These are phyloP conservation scores for Kalanchoe fedtschenkoi DNA, from an alignment of 164 flowering plant genomes.

Conservation along the genomic window DNA sequence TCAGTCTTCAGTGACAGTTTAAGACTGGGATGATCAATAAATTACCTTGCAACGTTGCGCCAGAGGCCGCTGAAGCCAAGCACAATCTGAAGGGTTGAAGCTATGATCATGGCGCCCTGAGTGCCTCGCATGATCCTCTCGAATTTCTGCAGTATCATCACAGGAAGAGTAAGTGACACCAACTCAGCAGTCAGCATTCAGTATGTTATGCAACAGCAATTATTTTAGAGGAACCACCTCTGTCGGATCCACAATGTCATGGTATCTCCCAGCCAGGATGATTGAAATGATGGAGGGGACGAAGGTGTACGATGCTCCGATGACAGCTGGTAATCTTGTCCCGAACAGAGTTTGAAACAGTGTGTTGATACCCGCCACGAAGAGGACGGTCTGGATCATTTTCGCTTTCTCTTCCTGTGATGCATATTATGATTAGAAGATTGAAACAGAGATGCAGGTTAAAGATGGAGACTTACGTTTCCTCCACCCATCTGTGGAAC, in stretches of 20 bases:
- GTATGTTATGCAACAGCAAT: neutral
- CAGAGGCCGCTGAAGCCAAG: slow-evolving; percentile 94
- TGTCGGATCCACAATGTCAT: slow-evolving; percentile 45
- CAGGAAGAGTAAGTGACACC: neutral
- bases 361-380: slow-evolving; percentile 87
- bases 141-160: slow-evolving; percentile 49
- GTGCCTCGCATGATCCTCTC: slow-evolving; percentile 71
- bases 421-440: too few relatives aligned
- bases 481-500: too few relatives aligned
- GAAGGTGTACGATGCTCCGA: slow-evolving; percentile 77
- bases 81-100: too few relatives aligned
- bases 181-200: neutral
- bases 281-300: slow-evolving; percentile 78
- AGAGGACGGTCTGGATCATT: slow-evolving; percentile 75
- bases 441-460: too few relatives aligned
- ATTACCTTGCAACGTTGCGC: slow-evolving; percentile 78
- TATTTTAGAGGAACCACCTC: slow-evolving; percentile 26
- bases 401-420: slow-evolving; percentile 88
- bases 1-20: neutral
- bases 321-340: slow-evolving; percentile 84
- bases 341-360: slow-evolving; percentile 65
- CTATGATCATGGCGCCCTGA: slow-evolving; percentile 92
- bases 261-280: slow-evolving; percentile 69
- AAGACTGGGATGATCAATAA: neutral
- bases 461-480: too few relatives aligned